Percentiles rank a stretch among this genome's conserved stretches.
Evolutionary conservation across 2,329 filamentous ascomycete species (phyloP).

Genomic region (Akanthomyces lecanii): DNA sequence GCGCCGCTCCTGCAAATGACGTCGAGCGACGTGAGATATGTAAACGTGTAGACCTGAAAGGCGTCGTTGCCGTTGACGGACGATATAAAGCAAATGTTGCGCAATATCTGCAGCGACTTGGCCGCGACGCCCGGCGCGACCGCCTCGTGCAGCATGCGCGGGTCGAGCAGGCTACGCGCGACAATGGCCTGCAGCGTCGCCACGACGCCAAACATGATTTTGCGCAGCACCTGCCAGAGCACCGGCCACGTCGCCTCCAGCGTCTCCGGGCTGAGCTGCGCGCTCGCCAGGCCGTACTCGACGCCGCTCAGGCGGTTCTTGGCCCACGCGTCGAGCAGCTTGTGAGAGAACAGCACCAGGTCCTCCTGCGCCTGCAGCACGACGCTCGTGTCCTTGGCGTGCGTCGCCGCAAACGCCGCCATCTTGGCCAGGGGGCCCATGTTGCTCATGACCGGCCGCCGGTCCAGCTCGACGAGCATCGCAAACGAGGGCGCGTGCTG

Average conservation of each 20-base stretch:
- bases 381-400: slow-evolving; percentile 40
- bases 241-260: slow-evolving; percentile 62
- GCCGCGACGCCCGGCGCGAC: slow-evolving; percentile 61
- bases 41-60: slow-evolving; percentile 82
- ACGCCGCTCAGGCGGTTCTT: slow-evolving; percentile 69
- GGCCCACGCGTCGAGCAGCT: slow-evolving; percentile 67
- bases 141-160: slow-evolving; percentile 38
- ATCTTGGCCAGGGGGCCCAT: slow-evolving; percentile 65
- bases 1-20: slow-evolving; percentile 68
- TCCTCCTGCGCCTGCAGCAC: slow-evolving; percentile 55
- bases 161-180: slow-evolving; percentile 56
- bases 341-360: slow-evolving; percentile 62
- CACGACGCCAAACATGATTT: slow-evolving; percentile 70
- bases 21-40: slow-evolving; percentile 78
- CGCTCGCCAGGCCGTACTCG: slow-evolving; percentile 62
- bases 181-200: slow-evolving; percentile 71
- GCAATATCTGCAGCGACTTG: slow-evolving; percentile 68
- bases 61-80: slow-evolving; percentile 65
- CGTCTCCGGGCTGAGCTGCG: slow-evolving; percentile 61
- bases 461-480: slow-evolving; percentile 54
- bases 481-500: slow-evolving; percentile 55
- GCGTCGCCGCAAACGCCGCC: slow-evolving; percentile 59
- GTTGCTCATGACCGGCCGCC: slow-evolving; percentile 58
- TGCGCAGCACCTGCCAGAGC: slow-evolving; percentile 72
- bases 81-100: slow-evolving; percentile 78